Evolutionary conservation across 805 yeast genomes (phyloP).

Genomic region (Danielia reshetovae): DNA sequence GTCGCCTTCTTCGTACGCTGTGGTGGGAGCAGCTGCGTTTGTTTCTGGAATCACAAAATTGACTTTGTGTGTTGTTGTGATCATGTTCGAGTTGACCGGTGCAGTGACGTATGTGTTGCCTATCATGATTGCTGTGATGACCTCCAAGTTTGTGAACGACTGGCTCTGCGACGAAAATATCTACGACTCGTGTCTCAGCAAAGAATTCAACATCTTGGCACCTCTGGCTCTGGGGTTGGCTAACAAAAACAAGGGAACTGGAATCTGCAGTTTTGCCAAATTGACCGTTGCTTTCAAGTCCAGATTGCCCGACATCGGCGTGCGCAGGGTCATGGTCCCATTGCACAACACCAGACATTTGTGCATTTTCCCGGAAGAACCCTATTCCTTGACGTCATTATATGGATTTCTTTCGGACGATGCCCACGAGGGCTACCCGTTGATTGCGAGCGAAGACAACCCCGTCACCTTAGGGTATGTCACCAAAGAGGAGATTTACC

Average conservation of each 20-base stretch:
- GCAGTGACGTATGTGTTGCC: slow-evolving; percentile 82
- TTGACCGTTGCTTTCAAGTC: slow-evolving; percentile 24
- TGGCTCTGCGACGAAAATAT: slow-evolving; percentile 54
- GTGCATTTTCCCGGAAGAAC: slow-evolving; percentile 22
- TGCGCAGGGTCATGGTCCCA: slow-evolving; percentile 30
- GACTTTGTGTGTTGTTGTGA: slow-evolving; percentile 76
- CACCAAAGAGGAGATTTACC: slow-evolving; percentile 23
- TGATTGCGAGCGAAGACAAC: slow-evolving; percentile 21
- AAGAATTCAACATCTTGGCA: slow-evolving; percentile 23
- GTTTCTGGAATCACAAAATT: slow-evolving; percentile 77
- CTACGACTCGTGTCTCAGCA: slow-evolving; percentile 48
- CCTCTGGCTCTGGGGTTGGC: slow-evolving; percentile 4
- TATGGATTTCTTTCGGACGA: slow-evolving; percentile 25
- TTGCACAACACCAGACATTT: slow-evolving; percentile 24
- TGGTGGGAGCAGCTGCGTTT: slow-evolving; percentile 83
- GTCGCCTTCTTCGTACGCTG: slow-evolving; percentile 84
- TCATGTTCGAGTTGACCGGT: slow-evolving; percentile 80
- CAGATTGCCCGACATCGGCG: slow-evolving; percentile 31
- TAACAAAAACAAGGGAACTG: slow-evolving; percentile 38
- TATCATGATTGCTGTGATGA: slow-evolving; percentile 77
- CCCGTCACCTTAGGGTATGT: slow-evolving; percentile 35
- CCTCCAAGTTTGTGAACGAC: slow-evolving; percentile 71
- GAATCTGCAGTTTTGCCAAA: slow-evolving; percentile 30
- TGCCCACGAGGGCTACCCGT: slow-evolving; percentile 41
- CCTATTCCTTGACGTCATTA: slow-evolving; percentile 22